phyloP scores from a whole-genome alignment of 148 eudicot species.

The Suaeda aralocaspica region DNA sequence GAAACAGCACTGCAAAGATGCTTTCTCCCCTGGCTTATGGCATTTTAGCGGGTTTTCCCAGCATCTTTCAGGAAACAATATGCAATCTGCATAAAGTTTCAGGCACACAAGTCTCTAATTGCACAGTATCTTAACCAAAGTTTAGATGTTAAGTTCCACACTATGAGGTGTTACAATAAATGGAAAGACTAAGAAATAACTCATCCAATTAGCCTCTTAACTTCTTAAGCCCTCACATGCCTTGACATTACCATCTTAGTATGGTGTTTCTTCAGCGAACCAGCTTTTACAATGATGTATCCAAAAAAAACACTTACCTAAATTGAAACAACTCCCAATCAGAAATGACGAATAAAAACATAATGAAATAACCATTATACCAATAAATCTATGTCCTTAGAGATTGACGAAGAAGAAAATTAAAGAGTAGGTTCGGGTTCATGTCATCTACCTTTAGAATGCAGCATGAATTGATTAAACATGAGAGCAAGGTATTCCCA shows the following conservation, averaged over 20 bases:
- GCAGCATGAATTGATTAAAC: constrained; percentile 58
- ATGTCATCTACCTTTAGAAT: constrained; percentile 55
- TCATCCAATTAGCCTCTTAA: constrained; percentile 25
- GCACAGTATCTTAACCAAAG: constrained; percentile 22
- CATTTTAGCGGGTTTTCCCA: constrained; percentile 21
- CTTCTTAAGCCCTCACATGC: constrained; percentile 20
- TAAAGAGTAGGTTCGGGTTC: constrained; percentile 35
- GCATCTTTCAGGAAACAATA: constrained; percentile 19
- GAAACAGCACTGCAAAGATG: constrained; percentile 4
- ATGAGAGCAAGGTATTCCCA: constrained; percentile 55
- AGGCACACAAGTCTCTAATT: constrained; percentile 10
- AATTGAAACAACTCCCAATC: constrained; percentile 35
- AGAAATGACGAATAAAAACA: constrained; percentile 19
- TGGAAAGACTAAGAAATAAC: constrained; percentile 19
- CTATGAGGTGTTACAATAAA: constrained; percentile 7
- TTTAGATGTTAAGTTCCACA: constrained; percentile 14
- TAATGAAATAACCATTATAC: constrained; percentile 18
- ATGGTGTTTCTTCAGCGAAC: constrained; percentile 28
- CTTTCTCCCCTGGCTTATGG: constrained; percentile 9
- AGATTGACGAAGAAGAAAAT: constrained; percentile 17
- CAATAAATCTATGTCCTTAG: constrained; percentile 23
- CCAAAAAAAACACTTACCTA: constrained; percentile 38
- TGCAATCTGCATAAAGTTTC: constrained; percentile 7
- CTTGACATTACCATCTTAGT: constrained; percentile 32
- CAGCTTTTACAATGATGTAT: constrained; percentile 30